These are phyloP conservation scores for Anacardium occidentale DNA, from an alignment of 345 rosid species.

Conservation along the genomic window DNA sequence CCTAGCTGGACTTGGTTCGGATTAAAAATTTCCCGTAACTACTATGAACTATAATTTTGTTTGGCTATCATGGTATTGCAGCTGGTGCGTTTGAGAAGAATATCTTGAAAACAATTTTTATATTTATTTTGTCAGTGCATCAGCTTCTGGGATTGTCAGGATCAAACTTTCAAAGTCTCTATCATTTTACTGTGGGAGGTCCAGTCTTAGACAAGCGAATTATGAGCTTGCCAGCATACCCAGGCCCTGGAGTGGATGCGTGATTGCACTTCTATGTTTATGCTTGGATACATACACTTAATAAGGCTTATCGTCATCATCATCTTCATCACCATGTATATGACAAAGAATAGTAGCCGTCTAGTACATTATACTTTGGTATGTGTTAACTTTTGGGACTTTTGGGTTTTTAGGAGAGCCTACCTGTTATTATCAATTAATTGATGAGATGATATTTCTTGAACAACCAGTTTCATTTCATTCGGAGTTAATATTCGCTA, in stretches of 20 bases:
- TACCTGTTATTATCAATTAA: background rate
- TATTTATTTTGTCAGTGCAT: constrained; percentile 46
- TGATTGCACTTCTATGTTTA: constrained; percentile 28
- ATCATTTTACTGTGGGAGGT: constrained; percentile 85
- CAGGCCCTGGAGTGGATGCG: constrained; percentile 61
- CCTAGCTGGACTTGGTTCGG: too few relatives aligned
- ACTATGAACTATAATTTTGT: background rate
- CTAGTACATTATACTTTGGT: background rate
- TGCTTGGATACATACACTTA: background rate
- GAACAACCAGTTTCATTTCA: background rate
- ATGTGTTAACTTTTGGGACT: background rate
- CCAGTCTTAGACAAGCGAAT: constrained; percentile 80
- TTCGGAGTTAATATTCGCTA: background rate
- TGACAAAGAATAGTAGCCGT: background rate
- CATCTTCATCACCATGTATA: background rate
- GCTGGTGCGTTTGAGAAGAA: background rate
- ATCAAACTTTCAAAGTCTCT: constrained; percentile 67
- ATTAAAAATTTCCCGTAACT: too few relatives aligned
- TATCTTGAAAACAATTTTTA: background rate
- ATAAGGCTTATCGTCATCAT: too few relatives aligned
- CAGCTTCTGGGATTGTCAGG: constrained; percentile 67
- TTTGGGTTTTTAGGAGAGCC: background rate
- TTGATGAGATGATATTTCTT: too few relatives aligned
- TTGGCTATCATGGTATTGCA: background rate
- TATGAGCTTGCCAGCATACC: constrained; percentile 91